Conservation (phyloP, 495 filamentous ascomycete genomes). For the Talaromyces stipitatus region DNA sequence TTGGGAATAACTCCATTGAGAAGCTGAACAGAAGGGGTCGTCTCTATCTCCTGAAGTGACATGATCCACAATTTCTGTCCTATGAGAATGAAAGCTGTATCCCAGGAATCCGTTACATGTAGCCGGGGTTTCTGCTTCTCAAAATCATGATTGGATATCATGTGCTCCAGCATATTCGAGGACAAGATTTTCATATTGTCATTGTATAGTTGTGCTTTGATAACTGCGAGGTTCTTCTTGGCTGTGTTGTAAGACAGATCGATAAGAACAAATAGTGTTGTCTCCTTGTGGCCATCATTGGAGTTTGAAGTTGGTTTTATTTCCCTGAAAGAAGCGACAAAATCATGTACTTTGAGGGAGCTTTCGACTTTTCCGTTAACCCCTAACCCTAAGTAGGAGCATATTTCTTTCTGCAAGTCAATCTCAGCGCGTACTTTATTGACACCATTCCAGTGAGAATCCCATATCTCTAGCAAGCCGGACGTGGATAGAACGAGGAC, state of each 20-base stretch:
- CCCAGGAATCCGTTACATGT: conserved; percentile 65
- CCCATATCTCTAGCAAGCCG: conserved; percentile 76
- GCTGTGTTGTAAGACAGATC: conserved; percentile 13
- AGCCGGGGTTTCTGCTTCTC: conserved; percentile 53
- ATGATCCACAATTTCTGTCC: conserved; percentile 66
- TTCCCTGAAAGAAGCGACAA: conserved; percentile 16
- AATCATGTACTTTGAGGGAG: conserved; percentile 28
- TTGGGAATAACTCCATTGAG: conserved; percentile 32
- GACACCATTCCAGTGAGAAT: conserved; percentile 73
- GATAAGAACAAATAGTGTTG: conserved; percentile 26
- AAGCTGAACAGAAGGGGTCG: conserved; percentile 63
- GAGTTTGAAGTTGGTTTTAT: conserved; percentile 11
- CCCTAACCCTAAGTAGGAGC: conserved; percentile 20
- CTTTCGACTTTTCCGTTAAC: conserved; percentile 9
- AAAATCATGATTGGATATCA: conserved; percentile 16
- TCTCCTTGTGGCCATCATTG: conserved; percentile 18
- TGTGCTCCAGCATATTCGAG: conserved; percentile 18
- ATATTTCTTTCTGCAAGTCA: conserved; percentile 38
- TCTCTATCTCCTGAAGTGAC: conserved; percentile 53
- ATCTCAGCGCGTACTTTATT: conserved; percentile 45
- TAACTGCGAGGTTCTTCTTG: conserved; percentile 20
- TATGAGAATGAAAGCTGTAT: conserved; percentile 78
- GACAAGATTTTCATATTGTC: conserved; percentile 22
- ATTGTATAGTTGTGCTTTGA: conserved; percentile 21
- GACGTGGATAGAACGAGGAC: conserved; percentile 67